Conservation (phyloP, 2,329 filamentous ascomycete genomes). For the Fusarium sororula region DNA sequence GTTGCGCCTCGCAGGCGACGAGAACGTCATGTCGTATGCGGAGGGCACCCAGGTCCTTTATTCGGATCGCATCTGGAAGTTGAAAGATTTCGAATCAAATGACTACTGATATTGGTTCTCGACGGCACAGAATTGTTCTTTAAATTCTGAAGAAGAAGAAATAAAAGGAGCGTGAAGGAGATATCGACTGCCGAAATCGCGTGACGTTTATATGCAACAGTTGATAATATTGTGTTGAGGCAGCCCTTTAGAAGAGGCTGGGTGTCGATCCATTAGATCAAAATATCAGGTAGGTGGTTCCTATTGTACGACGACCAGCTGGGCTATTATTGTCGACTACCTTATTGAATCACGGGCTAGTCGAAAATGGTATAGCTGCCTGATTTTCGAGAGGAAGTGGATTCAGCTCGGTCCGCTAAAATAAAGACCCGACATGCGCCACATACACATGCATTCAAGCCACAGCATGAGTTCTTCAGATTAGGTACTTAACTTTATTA, state of each 20-base stretch:
- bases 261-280: constrained; percentile 26
- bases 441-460: constrained; percentile 10
- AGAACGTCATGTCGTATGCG: constrained; percentile 52
- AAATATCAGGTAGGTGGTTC: constrained; percentile 14
- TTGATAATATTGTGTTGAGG: constrained; percentile 31
- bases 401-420: constrained; percentile 32
- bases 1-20: constrained; percentile 52
- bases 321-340: constrained; percentile 6
- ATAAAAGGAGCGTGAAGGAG: not conserved
- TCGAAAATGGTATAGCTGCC: not conserved
- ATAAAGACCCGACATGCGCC: constrained; percentile 32
- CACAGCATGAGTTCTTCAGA: not conserved
- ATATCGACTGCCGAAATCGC: not conserved
- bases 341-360: not conserved
- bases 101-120: not conserved
- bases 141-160: not conserved
- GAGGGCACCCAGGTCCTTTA: constrained; percentile 23
- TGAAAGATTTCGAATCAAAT: not conserved
- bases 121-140: not conserved
- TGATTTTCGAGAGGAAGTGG: not conserved
- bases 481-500: not conserved
- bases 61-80: constrained; percentile 33
- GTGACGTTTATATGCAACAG: constrained; percentile 10
- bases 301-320: constrained; percentile 9
- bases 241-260: constrained; percentile 33